Base-by-base conservation (phyloP, 2,329 filamentous ascomycete genomes). In the Onygenales sp. region DNA sequence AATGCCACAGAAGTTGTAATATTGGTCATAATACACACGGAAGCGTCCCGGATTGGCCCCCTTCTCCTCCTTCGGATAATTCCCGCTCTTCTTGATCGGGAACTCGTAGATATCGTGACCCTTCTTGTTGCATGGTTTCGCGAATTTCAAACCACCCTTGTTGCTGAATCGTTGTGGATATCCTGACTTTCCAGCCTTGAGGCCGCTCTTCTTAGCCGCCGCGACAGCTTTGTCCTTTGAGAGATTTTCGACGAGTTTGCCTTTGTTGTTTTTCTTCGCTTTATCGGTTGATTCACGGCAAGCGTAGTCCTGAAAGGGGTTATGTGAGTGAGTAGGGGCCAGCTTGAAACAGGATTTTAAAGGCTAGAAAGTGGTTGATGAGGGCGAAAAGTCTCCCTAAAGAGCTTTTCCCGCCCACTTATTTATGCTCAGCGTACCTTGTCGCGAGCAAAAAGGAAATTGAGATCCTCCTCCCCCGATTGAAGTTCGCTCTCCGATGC, bases 51-150 rank as follows among this genome's bases (percentile, higher is more conserved):
- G 53, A 36, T 54, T 54, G 17, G 43, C 49, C n/a, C 53, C 53
- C 49, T 54, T 54, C 32, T 46, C 10, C 9, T 48, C 49, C 49
- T 54, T 54, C 17, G 53, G 53, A 42, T 51, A 54, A 4, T 54
- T 42, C 11, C 31, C 21, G 11, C 32, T 42, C 42, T 54, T 46
- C 6, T 52, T 13, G 36, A 54, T 54, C 4, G 53, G 53, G 42
- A 31, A 54, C 44, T 54, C 53, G 33, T 54, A 54, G 49, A 54
- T 43, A 21, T 47, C 37, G 43, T 52, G 53, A 14, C 42, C 42
- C 42, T 52, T 52, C 34, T 51, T 54, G 36, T 54, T 54, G 42
- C 53, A 54, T 27, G 53, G 53, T 32, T 54, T 54, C 11, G 53
- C 53, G 49, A 54, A 48, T 27, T 48, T 17, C 9, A 54, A 36